Percentiles rank a stretch among this genome's conserved stretches.
These are phyloP conservation scores for Colletotrichum sp. DNA, from an alignment of 2,329 filamentous ascomycete genomes.

Conservation along the genomic window DNA sequence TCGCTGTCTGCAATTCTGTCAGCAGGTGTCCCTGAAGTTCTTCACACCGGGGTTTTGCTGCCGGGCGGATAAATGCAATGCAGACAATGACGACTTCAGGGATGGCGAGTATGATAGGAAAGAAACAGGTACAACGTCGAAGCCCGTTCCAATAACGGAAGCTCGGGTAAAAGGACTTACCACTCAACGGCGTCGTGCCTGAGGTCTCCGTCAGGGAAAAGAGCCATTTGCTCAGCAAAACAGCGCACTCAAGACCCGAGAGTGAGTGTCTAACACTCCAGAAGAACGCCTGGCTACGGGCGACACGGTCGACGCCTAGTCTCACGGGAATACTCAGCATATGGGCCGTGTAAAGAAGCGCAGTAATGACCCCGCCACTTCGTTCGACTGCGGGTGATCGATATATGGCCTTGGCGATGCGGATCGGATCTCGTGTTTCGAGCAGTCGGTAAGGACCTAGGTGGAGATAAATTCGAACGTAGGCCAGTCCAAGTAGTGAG, in stretches of 20 bases:
- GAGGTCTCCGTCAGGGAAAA: conserved; percentile 27
- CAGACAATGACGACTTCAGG: not conserved
- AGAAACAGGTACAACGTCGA: not conserved
- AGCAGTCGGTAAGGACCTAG: conserved; percentile 47
- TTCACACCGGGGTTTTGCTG: accelerated
- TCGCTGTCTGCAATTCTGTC: conserved; percentile 38
- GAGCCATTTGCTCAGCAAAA: conserved; percentile 58
- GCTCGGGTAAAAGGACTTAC: conserved; percentile 21
- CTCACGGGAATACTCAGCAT: conserved; percentile 61
- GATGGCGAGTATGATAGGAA: not conserved
- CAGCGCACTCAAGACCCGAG: conserved; percentile 58
- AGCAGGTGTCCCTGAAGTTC: not conserved
- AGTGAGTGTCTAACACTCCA: conserved; percentile 63
- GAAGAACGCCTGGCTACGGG: conserved; percentile 58
- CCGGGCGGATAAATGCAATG: not conserved
- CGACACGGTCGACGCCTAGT: conserved; percentile 58
- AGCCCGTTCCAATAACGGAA: not conserved
- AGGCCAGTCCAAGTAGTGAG: conserved; percentile 49
- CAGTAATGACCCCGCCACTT: conserved; percentile 51
- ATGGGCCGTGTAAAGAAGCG: conserved; percentile 58
- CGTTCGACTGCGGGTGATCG: conserved; percentile 46
- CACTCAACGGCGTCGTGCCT: conserved; percentile 26
- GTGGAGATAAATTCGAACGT: conserved; percentile 49
- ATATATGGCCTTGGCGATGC: conserved; percentile 43
- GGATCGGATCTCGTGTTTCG: conserved; percentile 44